Conservation (phyloP, 2,329 filamentous ascomycete species). For the Myrmaecium sp. region DNA sequence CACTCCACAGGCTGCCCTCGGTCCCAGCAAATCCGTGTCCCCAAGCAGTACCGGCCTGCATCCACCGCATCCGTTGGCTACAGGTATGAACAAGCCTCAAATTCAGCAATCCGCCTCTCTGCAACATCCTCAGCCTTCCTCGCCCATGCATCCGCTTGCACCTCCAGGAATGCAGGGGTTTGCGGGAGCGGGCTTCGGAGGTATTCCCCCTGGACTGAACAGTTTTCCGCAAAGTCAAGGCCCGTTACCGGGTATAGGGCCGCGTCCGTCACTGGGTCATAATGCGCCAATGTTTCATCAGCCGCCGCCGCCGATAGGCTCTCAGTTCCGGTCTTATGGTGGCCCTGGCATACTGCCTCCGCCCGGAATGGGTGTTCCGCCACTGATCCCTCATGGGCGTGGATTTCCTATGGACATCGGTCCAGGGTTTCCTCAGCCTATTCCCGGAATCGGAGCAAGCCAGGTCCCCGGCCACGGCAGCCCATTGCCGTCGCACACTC, state of each 20-base stretch:
- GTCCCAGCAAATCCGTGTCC: conserved; percentile 37
- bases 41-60: conserved; percentile 44
- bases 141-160: conserved; percentile 47
- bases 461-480: conserved; percentile 24
- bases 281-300: conserved; percentile 39
- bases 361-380: conserved; percentile 43
- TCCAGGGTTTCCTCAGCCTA: conserved; percentile 36
- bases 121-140: conserved; percentile 41
- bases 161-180: conserved; percentile 41
- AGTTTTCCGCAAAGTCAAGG: conserved; percentile 31
- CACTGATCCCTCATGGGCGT: conserved; percentile 43
- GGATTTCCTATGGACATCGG: conserved; percentile 38
- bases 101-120: conserved; percentile 26
- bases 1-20: conserved; percentile 38
- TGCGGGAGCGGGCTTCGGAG: conserved; percentile 28
- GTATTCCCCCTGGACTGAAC: conserved; percentile 32
- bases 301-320: conserved; percentile 32
- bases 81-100: conserved; percentile 41
- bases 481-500: conserved; percentile 43
- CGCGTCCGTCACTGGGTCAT: conserved; percentile 32
- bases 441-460: conserved; percentile 18
- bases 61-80: too few relatives aligned
- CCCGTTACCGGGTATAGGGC: conserved; percentile 35
- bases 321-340: conserved; percentile 37
- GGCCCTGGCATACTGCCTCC: conserved; percentile 31